Conservation (phyloP, 1,284 basidiomycete species). For the Cryptococcus floricola region DNA sequence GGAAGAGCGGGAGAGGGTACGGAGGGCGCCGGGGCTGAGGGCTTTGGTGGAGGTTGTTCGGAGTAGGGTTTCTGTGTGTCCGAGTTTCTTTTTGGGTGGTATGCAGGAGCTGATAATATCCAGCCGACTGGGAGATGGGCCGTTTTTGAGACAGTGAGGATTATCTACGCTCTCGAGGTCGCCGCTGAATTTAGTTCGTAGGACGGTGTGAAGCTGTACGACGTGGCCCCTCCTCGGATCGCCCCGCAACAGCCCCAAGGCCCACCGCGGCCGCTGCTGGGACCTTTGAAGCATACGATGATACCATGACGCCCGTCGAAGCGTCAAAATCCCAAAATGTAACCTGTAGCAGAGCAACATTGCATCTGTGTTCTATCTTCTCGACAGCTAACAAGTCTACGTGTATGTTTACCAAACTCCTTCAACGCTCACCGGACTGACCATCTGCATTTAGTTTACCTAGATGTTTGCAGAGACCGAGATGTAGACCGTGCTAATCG, state of each 20-base stretch:
- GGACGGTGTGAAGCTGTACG: slow-evolving; percentile 35
- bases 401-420: too few relatives aligned
- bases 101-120: neutral
- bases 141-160: slow-evolving; percentile 45
- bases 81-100: neutral
- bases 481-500: neutral
- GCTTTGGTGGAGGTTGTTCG: slow-evolving; percentile 44
- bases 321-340: too few relatives aligned
- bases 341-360: too few relatives aligned
- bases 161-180: neutral
- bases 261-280: slow-evolving; percentile 23
- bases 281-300: slow-evolving; percentile 31
- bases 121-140: slow-evolving; percentile 40
- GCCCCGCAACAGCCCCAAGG: slow-evolving; percentile 31
- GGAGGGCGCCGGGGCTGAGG: slow-evolving; percentile 30
- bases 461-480: neutral
- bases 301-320: slow-evolving; percentile 12
- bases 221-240: slow-evolving; percentile 31
- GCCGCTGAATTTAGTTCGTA: slow-evolving; percentile 10
- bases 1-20: slow-evolving; percentile 34
- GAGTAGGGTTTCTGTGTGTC: slow-evolving; percentile 39
- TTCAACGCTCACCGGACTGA: too few relatives aligned
- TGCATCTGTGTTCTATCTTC: neutral
- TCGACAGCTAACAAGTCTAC: too few relatives aligned
- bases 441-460: neutral